These are phyloP conservation scores for Citrus mangshanensis DNA, from an alignment of 345 rosid genomes.

Conservation along the genomic window DNA sequence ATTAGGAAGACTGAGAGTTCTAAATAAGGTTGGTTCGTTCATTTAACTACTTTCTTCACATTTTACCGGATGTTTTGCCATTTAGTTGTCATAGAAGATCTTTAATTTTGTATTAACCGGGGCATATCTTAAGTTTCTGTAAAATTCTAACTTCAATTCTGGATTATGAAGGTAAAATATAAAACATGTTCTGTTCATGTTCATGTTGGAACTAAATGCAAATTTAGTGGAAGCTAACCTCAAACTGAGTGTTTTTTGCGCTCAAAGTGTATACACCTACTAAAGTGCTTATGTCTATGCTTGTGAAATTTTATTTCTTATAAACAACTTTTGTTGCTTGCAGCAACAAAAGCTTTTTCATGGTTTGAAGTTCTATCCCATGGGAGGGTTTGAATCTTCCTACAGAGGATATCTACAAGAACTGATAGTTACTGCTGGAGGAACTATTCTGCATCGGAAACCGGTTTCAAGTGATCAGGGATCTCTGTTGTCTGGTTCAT, in stretches of 20 bases:
- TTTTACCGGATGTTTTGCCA: not conserved
- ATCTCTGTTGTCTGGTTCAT: constrained; percentile 4
- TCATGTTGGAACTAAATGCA: not conserved
- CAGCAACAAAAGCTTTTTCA: constrained; percentile 64
- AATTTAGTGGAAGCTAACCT: not conserved
- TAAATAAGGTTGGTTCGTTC: constrained; percentile 51
- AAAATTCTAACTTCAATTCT: not conserved
- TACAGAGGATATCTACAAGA: constrained; percentile 83
- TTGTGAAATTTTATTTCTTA: not conserved
- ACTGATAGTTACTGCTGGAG: constrained; percentile 70
- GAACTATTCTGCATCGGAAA: constrained; percentile 60
- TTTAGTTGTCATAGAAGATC: not conserved
- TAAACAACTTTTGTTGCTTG: constrained; percentile 13
- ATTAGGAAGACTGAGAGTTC: constrained; percentile 67
- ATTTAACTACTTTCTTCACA: not conserved
- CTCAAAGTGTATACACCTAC: not conserved
- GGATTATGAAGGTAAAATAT: not conserved
- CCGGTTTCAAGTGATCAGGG: constrained; percentile 43
- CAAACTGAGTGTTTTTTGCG: not conserved
- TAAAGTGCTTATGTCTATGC: not conserved
- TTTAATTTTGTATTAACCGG: not conserved
- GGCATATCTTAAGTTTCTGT: not conserved
- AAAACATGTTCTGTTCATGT: not conserved
- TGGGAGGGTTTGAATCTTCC: constrained; percentile 68
- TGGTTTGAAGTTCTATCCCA: constrained; percentile 52